Evolutionary conservation across 2,329 filamentous ascomycete genomes (phyloP), one percentile per base, ranked within the genome.

Genomic region (Paraconiothyrium brasiliense): DNA sequence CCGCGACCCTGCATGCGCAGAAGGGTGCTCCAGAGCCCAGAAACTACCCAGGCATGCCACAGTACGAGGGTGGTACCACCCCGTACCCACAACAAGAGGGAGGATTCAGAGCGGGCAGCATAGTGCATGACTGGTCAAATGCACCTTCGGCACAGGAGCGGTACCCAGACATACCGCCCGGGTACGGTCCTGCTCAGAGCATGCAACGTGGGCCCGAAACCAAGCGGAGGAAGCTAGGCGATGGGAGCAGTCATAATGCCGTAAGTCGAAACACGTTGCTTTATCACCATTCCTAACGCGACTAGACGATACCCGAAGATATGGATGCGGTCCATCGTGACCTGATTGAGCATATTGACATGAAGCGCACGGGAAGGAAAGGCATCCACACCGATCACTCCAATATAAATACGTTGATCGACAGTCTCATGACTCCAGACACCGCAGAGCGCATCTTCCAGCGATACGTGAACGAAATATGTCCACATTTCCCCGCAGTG

Each of bases 1-100:
- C 92, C 8, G 92, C 92, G 7, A 93, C 89, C 39, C 76, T 97
- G 66, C 89, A 92, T 49, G 88, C 91, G 34, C 80, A 82, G 64
- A 78, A 78, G 62, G 69, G 56, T 14, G 59, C 32, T 1, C 67
- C 71, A 1, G 69, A 72, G 3, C 48, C 68, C 20, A 65, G 67
- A 34, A 68, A 74, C 16, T 64, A 67, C 51, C 69, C 66, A 2
- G 70, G 67, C 30, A 57, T 74, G 2, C 73, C 71, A 10, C 64
- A 72, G 20, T 68, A 71, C 24, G 62, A 63, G 2, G 59, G 55
- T 58, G 62, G 59, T 27, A 51, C 62, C 10, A 27, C 57, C n/a
- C 47, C 64, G 1, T 48, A 60, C 10, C 16, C 65, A 32, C 67
- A 68, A 60, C 65, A 64, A 3, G 73, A 76, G 43, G 73, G 69